These are phyloP conservation scores for Entelexis paramagnoliae DNA, from an alignment of 1,139 yeast species.

Conservation along the genomic window DNA sequence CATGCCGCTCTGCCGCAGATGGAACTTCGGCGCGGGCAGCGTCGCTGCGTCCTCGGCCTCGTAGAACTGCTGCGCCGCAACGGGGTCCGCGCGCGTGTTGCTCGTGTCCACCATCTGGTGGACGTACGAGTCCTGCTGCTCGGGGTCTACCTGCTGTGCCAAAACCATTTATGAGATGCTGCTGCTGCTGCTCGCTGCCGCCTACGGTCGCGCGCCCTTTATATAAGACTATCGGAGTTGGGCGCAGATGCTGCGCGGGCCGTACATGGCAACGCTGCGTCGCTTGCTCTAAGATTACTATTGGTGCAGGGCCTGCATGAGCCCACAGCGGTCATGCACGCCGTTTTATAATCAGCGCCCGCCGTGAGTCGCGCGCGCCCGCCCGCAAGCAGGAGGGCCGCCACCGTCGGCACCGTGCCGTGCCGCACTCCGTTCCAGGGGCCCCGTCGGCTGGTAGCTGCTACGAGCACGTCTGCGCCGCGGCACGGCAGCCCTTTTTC, in stretches of 20 bases:
- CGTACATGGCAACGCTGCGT: neutral
- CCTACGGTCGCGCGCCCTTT: neutral
- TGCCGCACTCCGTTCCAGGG: too few species aligned
- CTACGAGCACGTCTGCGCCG: too few species aligned
- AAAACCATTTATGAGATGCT: neutral
- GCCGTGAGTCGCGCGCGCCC: too few species aligned
- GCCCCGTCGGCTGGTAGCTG: too few species aligned
- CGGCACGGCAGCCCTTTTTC: neutral
- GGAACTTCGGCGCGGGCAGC: conserved; percentile 34
- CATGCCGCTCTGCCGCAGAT: conserved; percentile 50
- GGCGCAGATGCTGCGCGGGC: neutral
- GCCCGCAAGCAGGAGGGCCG: neutral
- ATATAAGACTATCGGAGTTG: neutral
- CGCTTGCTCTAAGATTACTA: neutral
- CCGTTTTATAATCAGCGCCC: neutral
- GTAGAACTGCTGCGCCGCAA: neutral
- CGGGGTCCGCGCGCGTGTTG: neutral
- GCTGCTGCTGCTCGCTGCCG: neutral
- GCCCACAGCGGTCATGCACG: neutral
- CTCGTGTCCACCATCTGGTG: neutral
- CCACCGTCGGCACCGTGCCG: too few species aligned
- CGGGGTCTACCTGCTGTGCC: conserved; percentile 15
- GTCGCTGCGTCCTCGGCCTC: conserved; percentile 14
- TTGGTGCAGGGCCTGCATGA: neutral
- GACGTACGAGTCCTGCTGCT: conserved; percentile 9